Base-by-base conservation (phyloP, 225 moss, liverwort and hornwort species). In the Marchantia polymorpha region DNA sequence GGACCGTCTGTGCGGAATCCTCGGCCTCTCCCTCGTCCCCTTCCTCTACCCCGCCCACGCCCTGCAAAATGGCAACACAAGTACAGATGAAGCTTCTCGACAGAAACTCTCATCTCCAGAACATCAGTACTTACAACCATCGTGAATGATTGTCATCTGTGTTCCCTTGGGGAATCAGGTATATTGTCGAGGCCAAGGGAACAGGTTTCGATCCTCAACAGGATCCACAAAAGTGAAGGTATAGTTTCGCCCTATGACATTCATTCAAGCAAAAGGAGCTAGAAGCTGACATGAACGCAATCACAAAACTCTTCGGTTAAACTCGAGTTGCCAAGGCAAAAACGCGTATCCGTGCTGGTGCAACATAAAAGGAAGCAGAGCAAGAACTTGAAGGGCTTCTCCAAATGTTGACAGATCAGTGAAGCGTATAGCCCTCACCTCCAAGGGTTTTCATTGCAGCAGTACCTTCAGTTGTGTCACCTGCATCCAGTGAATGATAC, bases 21-120 rank as follows among this genome's bases (percentile, higher is more conserved):
- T 92, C 97, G 88, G 26, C 97, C 97, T 85, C 91, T 90, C 77
- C 96, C 96, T 84, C 94, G 86, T 68, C 94, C 96, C 90, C 91
- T 92, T 77, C 94, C 93, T 89, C 93, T 91, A 80, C 94, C 94
- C 83, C 94, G 88, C 65, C 93, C 97, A 83, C 97, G 92, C 64
- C 94, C 97, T 94, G 91, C 87, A 80, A 83, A 31, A 81, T 84
- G 83, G 86, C 75, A 78, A 49, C 56, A 49, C 13, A 50, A 68
- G 74, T 48, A 52, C 78, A 65, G 47, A 68, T 64, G 63, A 49
- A 66, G 75, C 76, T 75, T 25, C 71, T 71, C 67, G 70, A 31
- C 68, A 53, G 64, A 76, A 29, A 82, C 69, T 52, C 55, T 52
- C 55, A 59, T 68, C 67, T 58, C 23, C 76, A 75, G 31, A 10